Conservation (phyloP, 495 filamentous ascomycete species). For the Neurospora sp. region DNA sequence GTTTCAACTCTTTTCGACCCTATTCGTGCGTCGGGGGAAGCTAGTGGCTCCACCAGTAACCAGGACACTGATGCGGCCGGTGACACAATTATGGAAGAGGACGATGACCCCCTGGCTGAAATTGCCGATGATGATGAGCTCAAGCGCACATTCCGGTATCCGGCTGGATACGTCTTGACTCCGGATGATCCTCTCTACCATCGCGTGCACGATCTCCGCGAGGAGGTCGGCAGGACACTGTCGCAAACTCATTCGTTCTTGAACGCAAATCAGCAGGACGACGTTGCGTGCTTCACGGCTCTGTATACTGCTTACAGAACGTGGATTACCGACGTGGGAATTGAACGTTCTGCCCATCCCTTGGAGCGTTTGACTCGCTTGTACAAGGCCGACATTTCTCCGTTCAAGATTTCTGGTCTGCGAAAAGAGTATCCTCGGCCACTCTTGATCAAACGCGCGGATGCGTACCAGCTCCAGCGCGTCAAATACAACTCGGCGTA, state of each 20-base stretch:
- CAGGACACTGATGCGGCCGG: constrained; percentile 31
- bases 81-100: constrained; percentile 44
- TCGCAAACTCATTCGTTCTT: constrained; percentile 81
- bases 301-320: constrained; percentile 84
- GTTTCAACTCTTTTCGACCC: constrained; percentile 82
- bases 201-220: constrained; percentile 69
- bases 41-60: constrained; percentile 22
- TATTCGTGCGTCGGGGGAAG: constrained; percentile 49
- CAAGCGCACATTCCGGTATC: constrained; percentile 72
- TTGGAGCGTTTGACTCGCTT: constrained; percentile 78
- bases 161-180: constrained; percentile 72
- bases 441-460: constrained; percentile 76
- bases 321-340: constrained; percentile 97
- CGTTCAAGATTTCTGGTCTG: constrained; percentile 88
- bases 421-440: constrained; percentile 89
- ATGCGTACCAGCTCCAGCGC: constrained; percentile 89
- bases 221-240: constrained; percentile 66
- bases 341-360: constrained; percentile 88
- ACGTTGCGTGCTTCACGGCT: constrained; percentile 87
- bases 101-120: constrained; percentile 52
- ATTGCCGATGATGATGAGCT: constrained; percentile 76
- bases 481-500: constrained; percentile 86
- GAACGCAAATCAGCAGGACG: constrained; percentile 77
- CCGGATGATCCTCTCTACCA: constrained; percentile 52
- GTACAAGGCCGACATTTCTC: constrained; percentile 70